A percentile compares a stretch with the other conserved stretches of the same genome.
phyloP scores from a whole-genome alignment of 495 filamentous ascomycete species.

The Tuber brumale region DNA sequence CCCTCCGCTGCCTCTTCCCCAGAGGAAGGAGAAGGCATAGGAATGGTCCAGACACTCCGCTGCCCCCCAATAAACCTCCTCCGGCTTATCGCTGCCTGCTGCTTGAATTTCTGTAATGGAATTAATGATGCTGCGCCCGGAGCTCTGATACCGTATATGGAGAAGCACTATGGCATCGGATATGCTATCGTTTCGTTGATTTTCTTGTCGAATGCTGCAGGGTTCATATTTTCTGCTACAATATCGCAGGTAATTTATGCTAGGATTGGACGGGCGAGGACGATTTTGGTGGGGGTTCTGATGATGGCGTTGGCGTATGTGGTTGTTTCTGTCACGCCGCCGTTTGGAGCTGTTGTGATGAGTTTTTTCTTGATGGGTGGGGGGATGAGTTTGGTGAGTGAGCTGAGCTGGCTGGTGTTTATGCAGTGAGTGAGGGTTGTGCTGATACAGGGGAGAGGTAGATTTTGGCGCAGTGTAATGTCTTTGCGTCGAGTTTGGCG shows the following conservation, averaged over 20 bases:
- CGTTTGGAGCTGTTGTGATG: slow-evolving; percentile 58
- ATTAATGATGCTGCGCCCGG: slow-evolving; percentile 62
- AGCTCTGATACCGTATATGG: slow-evolving; percentile 67
- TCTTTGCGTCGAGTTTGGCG: slow-evolving; percentile 63
- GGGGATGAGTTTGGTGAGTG: slow-evolving; percentile 51
- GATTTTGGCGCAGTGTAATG: slow-evolving; percentile 66
- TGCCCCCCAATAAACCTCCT: slow-evolving; percentile 28
- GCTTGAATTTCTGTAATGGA: slow-evolving; percentile 49
- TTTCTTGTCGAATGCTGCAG: slow-evolving; percentile 69
- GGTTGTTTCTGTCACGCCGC: slow-evolving; percentile 57
- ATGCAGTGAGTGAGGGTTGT: background rate
- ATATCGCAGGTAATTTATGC: slow-evolving; percentile 53
- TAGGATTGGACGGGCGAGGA: slow-evolving; percentile 57
- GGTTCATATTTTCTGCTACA: slow-evolving; percentile 66
- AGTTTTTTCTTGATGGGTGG: slow-evolving; percentile 60
- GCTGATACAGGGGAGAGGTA: slow-evolving; percentile 4
- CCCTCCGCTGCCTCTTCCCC: background rate
- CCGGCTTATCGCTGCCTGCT: slow-evolving; percentile 26
- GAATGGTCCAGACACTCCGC: background rate
- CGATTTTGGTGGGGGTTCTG: slow-evolving; percentile 53
- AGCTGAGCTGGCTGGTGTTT: background rate
- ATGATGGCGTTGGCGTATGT: slow-evolving; percentile 51
- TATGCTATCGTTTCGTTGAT: slow-evolving; percentile 71
- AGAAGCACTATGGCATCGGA: slow-evolving; percentile 58
- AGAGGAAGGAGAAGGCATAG: background rate